phyloP scores from a whole-genome alignment of 2,329 filamentous ascomycete genomes.

The Chalara sp. region DNA sequence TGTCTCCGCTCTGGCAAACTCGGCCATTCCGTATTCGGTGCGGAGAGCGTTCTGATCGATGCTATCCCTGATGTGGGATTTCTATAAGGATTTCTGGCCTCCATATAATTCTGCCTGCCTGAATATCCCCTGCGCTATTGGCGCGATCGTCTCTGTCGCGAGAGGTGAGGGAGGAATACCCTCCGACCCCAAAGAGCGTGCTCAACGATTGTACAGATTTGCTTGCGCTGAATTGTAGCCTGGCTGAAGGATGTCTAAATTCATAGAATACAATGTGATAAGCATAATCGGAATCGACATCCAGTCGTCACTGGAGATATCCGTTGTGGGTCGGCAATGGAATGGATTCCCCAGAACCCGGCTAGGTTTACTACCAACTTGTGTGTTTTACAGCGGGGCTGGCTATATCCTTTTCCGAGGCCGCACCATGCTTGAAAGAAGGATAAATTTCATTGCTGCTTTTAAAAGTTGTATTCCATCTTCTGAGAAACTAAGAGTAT shows the following conservation, averaged over 20 bases:
- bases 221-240: background rate
- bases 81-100: background rate
- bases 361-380: too few relatives aligned
- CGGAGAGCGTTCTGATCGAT: background rate
- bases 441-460: background rate
- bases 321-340: too few relatives aligned
- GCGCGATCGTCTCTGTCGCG: background rate
- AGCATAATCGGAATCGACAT: background rate
- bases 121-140: background rate
- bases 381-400: too few relatives aligned
- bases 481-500: background rate
- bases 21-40: background rate
- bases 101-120: background rate
- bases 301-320: too few relatives aligned
- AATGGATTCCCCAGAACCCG: too few relatives aligned
- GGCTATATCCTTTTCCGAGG: background rate
- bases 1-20: background rate
- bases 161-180: background rate
- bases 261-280: background rate
- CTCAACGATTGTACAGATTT: background rate
- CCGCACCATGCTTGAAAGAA: background rate
- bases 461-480: background rate
- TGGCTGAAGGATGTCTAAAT: background rate
- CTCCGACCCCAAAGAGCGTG: background rate
- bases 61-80: background rate